Percentiles rank a stretch among this genome's conserved stretches.
phyloP scores from a whole-genome alignment of 345 rosid genomes.

The Murraya paniculata region DNA sequence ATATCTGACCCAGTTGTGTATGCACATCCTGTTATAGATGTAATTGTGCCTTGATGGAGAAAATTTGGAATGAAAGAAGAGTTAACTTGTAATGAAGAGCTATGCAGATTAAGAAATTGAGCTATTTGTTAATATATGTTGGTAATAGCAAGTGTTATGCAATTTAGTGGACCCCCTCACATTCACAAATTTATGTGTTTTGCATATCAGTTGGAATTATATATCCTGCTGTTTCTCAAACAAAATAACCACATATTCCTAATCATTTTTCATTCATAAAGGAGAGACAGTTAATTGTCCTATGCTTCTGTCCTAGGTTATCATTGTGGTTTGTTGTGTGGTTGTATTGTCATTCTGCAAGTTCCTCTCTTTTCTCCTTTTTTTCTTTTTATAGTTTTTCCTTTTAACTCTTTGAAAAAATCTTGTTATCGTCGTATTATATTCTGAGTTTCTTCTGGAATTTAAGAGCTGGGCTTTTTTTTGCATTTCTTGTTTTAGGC shows the following conservation, averaged over 20 bases:
- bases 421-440: background rate
- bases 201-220: background rate
- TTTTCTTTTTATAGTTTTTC: background rate
- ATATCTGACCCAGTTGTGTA: background rate
- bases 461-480: conserved; percentile 1
- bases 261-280: background rate
- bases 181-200: background rate
- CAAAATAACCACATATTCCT: background rate
- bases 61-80: background rate
- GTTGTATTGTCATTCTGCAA: background rate
- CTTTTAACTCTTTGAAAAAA: too few relatives aligned
- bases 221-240: background rate
- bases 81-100: background rate
- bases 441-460: background rate
- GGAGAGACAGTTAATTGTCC: background rate
- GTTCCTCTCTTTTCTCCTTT: background rate
- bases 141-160: background rate
- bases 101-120: background rate
- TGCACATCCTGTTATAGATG: background rate
- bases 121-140: background rate
- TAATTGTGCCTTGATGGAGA: background rate
- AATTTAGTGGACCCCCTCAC: background rate
- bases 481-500: conserved; percentile 47
- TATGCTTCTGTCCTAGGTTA: background rate
- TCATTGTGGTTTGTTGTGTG: background rate